phyloP scores from a whole-genome alignment of 2,329 filamentous ascomycete genomes.

The Fusarium albosuccineum region DNA sequence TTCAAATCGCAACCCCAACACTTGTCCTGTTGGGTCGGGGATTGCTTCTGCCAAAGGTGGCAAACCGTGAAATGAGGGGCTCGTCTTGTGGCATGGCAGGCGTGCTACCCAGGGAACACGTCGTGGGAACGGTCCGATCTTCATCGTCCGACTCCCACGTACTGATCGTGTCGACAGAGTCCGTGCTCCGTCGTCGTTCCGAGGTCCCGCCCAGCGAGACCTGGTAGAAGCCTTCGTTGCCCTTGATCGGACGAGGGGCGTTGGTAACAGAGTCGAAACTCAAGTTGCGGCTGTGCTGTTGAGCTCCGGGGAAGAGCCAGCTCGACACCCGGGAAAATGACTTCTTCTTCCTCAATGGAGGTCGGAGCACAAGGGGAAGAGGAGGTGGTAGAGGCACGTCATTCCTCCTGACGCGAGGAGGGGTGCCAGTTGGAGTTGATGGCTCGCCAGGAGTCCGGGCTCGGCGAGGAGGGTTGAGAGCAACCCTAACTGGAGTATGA shows the following conservation, averaged over 20 bases:
- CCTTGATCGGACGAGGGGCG: constrained; percentile 64
- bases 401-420: constrained; percentile 45
- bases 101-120: constrained; percentile 63
- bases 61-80: constrained; percentile 53
- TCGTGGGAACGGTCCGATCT: constrained; percentile 61
- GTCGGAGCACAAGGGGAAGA: constrained; percentile 69
- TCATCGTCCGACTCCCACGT: constrained; percentile 64
- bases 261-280: constrained; percentile 68
- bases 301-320: constrained; percentile 65
- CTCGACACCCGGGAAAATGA: constrained; percentile 72
- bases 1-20: constrained; percentile 50
- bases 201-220: constrained; percentile 54
- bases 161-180: constrained; percentile 62
- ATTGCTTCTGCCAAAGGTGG: constrained; percentile 48
- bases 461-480: constrained; percentile 45
- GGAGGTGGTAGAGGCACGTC: constrained; percentile 65
- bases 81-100: constrained; percentile 56
- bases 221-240: constrained; percentile 70
- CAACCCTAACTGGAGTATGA: constrained; percentile 49
- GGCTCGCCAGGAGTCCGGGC: constrained; percentile 49
- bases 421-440: constrained; percentile 46
- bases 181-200: constrained; percentile 55
- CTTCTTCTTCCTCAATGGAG: constrained; percentile 74
- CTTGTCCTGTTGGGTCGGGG: constrained; percentile 32
- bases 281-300: constrained; percentile 54